These are phyloP conservation scores for Closterium sp. DNA, from an alignment of 139 green algal species.

Conservation along the genomic window DNA sequence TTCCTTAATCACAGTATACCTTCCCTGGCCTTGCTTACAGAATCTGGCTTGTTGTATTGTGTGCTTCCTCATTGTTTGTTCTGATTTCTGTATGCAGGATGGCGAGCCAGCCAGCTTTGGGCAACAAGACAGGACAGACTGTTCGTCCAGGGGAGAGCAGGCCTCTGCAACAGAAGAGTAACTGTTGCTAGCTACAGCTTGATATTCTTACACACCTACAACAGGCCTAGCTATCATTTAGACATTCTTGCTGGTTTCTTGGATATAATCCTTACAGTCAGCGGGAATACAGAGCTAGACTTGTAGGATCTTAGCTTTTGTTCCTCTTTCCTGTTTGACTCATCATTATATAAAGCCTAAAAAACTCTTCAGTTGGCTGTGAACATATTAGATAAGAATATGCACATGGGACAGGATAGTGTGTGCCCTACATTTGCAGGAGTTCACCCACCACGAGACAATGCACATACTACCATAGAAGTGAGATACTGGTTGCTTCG, in stretches of 20 bases:
- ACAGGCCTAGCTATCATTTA: not conserved
- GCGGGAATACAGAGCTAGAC: not conserved
- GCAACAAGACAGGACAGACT: slow-evolving; percentile 35
- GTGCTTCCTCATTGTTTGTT: too few relatives aligned
- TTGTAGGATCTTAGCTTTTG: not conserved
- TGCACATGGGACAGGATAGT: too few relatives aligned
- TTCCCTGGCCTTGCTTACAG: not conserved
- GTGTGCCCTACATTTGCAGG: too few relatives aligned
- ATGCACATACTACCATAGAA: too few relatives aligned
- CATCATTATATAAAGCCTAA: not conserved
- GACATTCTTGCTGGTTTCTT: not conserved
- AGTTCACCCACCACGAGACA: too few relatives aligned
- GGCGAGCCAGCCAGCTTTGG: slow-evolving; percentile 53
- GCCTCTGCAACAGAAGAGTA: slow-evolving; percentile 47
- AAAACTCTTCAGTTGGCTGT: not conserved
- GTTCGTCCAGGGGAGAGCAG: slow-evolving; percentile 45
- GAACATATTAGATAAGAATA: too few relatives aligned
- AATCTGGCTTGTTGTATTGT: not conserved
- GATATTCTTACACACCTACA: not conserved
- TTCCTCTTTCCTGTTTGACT: not conserved
- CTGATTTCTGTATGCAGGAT: slow-evolving; percentile 46
- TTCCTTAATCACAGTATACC: not conserved
- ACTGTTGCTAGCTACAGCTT: slow-evolving; percentile 31
- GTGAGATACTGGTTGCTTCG: too few relatives aligned
- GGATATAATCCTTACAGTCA: not conserved